Evolutionary conservation across 768 basidiomycete genomes (phyloP).

Genomic region (Pleurotus sapidus): DNA sequence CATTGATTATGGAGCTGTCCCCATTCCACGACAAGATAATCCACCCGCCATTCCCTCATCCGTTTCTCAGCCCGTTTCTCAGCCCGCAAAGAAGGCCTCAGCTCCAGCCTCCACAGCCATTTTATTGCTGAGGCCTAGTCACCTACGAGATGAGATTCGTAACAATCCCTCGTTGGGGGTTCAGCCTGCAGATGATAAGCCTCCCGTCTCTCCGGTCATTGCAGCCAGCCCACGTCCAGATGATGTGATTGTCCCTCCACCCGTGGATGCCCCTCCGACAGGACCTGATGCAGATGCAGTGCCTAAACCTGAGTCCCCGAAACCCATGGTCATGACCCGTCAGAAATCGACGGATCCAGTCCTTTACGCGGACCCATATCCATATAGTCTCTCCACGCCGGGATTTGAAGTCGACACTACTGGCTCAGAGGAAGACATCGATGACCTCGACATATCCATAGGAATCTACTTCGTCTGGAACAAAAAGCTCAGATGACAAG

Average conservation of each 20-base stretch:
- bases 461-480: slow-evolving; percentile 23
- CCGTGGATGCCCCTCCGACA: neutral
- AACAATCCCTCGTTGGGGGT: no score
- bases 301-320: slow-evolving; percentile 1
- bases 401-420: slow-evolving; percentile 11
- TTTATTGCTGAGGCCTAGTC: no score
- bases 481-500: slow-evolving; percentile 19
- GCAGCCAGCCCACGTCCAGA: neutral
- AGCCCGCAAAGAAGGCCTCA: no score
- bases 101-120: no score
- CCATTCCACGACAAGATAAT: no score
- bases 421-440: slow-evolving; percentile 2
- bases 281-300: neutral
- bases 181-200: no score
- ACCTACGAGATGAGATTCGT: no score
- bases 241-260: neutral
- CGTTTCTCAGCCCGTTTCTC: no score
- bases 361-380: slow-evolving; percentile 40
- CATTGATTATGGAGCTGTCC: no score
- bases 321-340: neutral
- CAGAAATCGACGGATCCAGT: slow-evolving; percentile 25
- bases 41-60: no score
- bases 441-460: slow-evolving; percentile 16
- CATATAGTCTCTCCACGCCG: slow-evolving; percentile 47
- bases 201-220: neutral